Percentiles rank a stretch among this genome's conserved stretches.
phyloP scores from a whole-genome alignment of 768 basidiomycete species.

The Lactifluus piperatus region DNA sequence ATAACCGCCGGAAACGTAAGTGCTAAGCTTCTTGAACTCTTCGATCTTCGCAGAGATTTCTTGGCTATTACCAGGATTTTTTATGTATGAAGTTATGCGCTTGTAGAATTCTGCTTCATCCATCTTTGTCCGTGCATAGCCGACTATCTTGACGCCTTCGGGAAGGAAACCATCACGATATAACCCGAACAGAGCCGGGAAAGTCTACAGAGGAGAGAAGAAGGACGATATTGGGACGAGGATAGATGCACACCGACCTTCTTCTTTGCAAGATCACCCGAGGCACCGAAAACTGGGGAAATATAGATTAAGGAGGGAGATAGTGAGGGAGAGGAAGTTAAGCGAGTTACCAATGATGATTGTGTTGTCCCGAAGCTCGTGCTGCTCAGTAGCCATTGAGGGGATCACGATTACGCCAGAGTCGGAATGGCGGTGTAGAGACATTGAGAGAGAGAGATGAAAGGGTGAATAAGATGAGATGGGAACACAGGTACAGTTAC shows the following conservation, averaged over 20 bases:
- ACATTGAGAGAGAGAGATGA: neutral
- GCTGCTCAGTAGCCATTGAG: slow-evolving; percentile 65
- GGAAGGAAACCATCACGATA: slow-evolving; percentile 77
- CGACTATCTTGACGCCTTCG: slow-evolving; percentile 78
- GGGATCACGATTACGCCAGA: slow-evolving; percentile 87
- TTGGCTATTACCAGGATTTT: slow-evolving; percentile 56
- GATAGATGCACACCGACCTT: slow-evolving; percentile 45
- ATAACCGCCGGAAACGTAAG: slow-evolving; percentile 84
- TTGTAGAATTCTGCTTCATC: slow-evolving; percentile 74
- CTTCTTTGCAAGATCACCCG: slow-evolving; percentile 98
- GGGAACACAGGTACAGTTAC: no score
- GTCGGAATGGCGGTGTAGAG: slow-evolving; percentile 29
- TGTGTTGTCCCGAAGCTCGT: slow-evolving; percentile 79
- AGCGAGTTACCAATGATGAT: slow-evolving; percentile 67
- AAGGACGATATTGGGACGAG: neutral
- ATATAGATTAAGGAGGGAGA: slow-evolving; percentile 1
- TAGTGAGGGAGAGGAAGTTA: neutral
- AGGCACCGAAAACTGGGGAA: slow-evolving; percentile 78
- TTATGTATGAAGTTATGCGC: slow-evolving; percentile 80
- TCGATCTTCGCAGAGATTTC: slow-evolving; percentile 55
- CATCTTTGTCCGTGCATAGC: slow-evolving; percentile 97
- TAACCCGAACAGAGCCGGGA: slow-evolving; percentile 90
- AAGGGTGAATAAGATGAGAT: neutral
- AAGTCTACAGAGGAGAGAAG: slow-evolving; percentile 49
- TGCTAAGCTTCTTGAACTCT: slow-evolving; percentile 72